phyloP scores from a whole-genome alignment of 805 yeast species.

The Yarrowia alimentaria region DNA sequence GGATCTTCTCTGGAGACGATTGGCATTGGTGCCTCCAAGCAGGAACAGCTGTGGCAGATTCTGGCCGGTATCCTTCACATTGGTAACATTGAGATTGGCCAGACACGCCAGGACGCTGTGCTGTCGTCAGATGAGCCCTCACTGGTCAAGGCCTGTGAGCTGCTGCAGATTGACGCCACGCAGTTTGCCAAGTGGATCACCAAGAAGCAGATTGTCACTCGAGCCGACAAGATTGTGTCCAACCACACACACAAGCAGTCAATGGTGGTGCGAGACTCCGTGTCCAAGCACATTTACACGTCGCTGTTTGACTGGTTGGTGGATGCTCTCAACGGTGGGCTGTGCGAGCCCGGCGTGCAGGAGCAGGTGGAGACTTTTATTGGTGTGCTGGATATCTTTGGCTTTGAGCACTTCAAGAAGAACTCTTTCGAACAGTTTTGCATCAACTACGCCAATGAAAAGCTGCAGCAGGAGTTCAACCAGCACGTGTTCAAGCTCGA shows the following conservation, averaged over 20 bases:
- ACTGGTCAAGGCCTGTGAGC: conserved; percentile 74
- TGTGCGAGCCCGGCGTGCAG: conserved; percentile 71
- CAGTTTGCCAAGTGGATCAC: conserved; percentile 85
- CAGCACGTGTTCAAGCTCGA: conserved; percentile 96
- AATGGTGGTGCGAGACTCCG: conserved; percentile 91
- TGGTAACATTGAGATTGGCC: conserved; percentile 85
- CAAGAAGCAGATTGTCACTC: conserved; percentile 87
- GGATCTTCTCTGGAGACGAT: conserved; percentile 72
- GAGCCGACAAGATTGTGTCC: conserved; percentile 86
- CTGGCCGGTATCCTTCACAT: conserved; percentile 87
- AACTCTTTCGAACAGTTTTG: conserved; percentile 97
- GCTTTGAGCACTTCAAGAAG: conserved; percentile 91
- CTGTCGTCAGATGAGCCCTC: conserved; percentile 84
- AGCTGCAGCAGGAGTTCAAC: conserved; percentile 93
- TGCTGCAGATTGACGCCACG: conserved; percentile 73
- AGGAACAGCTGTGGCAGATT: conserved; percentile 67
- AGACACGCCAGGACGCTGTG: conserved; percentile 79
- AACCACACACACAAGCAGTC: conserved; percentile 83
- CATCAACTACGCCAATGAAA: conserved; percentile 94
- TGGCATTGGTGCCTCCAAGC: conserved; percentile 63
- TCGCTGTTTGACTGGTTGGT: conserved; percentile 96
- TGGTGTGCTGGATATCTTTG: conserved; percentile 96
- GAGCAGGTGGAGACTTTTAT: conserved; percentile 67
- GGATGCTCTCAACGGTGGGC: conserved; percentile 71
- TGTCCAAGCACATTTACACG: conserved; percentile 89